Base-by-base conservation (phyloP, 345 rosid species). In the Linum usitatissimum region DNA sequence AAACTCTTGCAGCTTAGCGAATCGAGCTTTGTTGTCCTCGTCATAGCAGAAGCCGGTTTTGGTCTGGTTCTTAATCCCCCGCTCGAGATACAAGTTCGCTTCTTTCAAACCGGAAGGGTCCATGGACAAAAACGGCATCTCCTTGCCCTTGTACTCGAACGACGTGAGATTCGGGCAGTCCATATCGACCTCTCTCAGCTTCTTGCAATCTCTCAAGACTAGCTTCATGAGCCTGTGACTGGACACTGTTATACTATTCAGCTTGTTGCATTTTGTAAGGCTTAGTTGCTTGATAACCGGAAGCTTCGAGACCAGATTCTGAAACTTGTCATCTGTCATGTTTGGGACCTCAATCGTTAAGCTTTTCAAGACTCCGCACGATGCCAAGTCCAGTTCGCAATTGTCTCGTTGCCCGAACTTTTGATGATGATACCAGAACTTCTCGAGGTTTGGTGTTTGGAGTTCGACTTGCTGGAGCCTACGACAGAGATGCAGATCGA, bases 101-200 rank as follows among this genome's bases (percentile, higher is more conserved):
- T 73, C 80, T 34, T 36, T 59, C 65, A 79, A 42, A 67, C 55
- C 30, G 6, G 49, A 48, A 71, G 80, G 76, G 31, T 70, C 61
- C 68, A 79, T 53, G 18, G 64, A 73, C 38, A 64, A 55, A 57
- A 74, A 76, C 5, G 74, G 72, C 66, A 73, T 61, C n/a, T 36
- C 31, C 38, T 64, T 55, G 51, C 78, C 80, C 65, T 57, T 74
- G 45, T 68, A 79, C 65, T 76, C 76, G 3, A 79, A 73, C 3
- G 71, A 71, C 14, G 60, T 53, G 55, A 79, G 83, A 68, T 73
- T 79, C 5, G 65, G 78, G 40, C 73, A 19, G 59, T 68, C 65
- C 21, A 73, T 68, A 34, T 68, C 66, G 49, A 72, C 75, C 39
- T 64, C 74, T 19, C 5, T 5, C 19, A 79, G 59, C 19, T 13